A percentile compares a stretch with the other conserved stretches of the same genome.
Evolutionary conservation across 345 rosid species (phyloP).

Genomic region (Aurinia saxatilis): DNA sequence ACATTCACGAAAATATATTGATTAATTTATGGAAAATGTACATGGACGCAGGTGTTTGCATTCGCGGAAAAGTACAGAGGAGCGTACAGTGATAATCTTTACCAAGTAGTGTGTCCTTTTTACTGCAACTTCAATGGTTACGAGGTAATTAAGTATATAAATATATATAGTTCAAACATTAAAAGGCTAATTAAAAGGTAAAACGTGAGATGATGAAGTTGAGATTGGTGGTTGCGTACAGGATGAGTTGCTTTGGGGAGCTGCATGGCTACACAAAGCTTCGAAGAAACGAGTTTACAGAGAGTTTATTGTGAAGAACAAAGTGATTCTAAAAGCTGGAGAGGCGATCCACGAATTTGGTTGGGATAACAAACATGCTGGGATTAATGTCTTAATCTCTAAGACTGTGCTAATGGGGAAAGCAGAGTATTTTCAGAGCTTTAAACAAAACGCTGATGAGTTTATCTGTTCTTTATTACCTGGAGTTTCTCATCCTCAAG

Average conservation of each 20-base stretch:
- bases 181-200: too few species aligned
- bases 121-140: slow-evolving; percentile 88
- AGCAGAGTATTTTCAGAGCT: slow-evolving; percentile 70
- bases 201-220: background rate
- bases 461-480: slow-evolving; percentile 92
- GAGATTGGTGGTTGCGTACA: slow-evolving; percentile 10
- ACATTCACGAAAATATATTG: background rate
- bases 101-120: slow-evolving; percentile 78
- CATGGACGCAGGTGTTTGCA: slow-evolving; percentile 53
- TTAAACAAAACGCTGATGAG: slow-evolving; percentile 81
- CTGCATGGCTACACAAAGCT: slow-evolving; percentile 94
- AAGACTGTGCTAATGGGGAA: slow-evolving; percentile 90
- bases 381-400: slow-evolving; percentile 84
- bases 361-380: slow-evolving; percentile 96
- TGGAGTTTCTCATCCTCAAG: slow-evolving; percentile 78
- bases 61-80: slow-evolving; percentile 85
- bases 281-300: slow-evolving; percentile 57
- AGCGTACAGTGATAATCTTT: slow-evolving; percentile 67
- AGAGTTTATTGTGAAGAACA: slow-evolving; percentile 66
- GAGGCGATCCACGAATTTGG: slow-evolving; percentile 87
- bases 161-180: too few species aligned
- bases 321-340: slow-evolving; percentile 61
- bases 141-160: too few species aligned
- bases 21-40: background rate
- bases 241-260: slow-evolving; percentile 98